These are phyloP conservation scores for Pestalotiopsis sp. DNA, from an alignment of 2,329 filamentous ascomycete species.

Conservation along the genomic window DNA sequence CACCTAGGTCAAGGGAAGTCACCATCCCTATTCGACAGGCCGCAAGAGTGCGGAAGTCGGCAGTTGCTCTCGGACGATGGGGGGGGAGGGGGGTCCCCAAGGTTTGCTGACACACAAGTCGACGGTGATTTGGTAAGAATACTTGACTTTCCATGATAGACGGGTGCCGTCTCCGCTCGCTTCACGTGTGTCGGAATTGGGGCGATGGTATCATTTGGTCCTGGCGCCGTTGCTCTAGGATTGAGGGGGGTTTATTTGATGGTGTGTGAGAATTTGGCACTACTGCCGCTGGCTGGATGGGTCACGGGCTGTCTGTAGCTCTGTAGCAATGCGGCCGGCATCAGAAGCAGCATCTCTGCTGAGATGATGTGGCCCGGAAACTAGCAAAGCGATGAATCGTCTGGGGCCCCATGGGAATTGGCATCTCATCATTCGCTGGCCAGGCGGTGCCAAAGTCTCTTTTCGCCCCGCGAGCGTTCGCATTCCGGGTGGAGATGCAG, in stretches of 20 bases:
- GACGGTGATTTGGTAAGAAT: constrained; percentile 1
- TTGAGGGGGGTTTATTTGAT: not conserved
- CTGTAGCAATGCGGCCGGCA: too few species aligned
- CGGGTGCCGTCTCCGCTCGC: constrained; percentile 2
- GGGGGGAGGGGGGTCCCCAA: not conserved
- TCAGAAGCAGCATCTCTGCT: not conserved
- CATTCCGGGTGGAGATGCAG: not conserved
- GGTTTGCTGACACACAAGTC: constrained; percentile 3
- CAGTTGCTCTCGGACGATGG: not conserved
- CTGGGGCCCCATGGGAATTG: constrained; percentile 6
- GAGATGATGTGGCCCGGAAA: not conserved
- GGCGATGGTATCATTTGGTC: not conserved
- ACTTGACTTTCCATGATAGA: not conserved
- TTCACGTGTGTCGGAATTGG: not conserved
- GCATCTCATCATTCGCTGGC: constrained; percentile 1
- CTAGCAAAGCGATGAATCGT: not conserved
- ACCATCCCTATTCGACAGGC: not conserved
- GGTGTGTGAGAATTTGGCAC: too few species aligned
- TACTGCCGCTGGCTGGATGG: too few species aligned
- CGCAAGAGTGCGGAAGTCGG: not conserved
- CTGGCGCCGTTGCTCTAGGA: not conserved
- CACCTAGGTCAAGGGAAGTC: not conserved
- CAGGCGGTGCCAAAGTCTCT: not conserved
- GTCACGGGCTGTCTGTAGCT: too few species aligned
- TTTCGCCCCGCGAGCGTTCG: not conserved